Evolutionary conservation across 73 alveolate species (phyloP).

Genomic region (Tetrahymena thermophila): DNA sequence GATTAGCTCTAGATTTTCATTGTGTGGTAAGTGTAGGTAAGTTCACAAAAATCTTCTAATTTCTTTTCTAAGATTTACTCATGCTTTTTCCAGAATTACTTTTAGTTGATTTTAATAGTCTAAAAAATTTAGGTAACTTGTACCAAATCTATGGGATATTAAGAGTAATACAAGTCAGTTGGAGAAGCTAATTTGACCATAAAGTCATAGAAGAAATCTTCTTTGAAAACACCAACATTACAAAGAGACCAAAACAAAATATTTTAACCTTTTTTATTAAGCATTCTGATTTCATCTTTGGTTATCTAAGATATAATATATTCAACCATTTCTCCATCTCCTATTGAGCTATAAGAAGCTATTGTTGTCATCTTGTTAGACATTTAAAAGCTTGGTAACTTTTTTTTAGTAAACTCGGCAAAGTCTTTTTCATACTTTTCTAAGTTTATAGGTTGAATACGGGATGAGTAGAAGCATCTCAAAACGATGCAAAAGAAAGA

Average conservation of each 20-base stretch:
- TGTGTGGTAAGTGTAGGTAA: not conserved
- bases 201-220: not conserved
- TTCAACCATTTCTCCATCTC: not conserved
- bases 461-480: not conserved
- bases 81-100: not conserved
- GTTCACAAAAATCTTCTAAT: not conserved
- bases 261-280: not conserved
- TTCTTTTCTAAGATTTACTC: not conserved
- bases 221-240: not conserved
- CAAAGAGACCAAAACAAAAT: not conserved
- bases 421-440: not conserved
- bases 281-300: not conserved
- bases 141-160: not conserved
- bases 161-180: not conserved
- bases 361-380: not conserved
- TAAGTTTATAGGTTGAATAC: not conserved
- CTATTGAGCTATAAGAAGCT: not conserved
- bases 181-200: not conserved
- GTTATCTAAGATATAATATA: not conserved
- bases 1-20: not conserved
- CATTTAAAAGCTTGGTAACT: not conserved
- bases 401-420: not conserved
- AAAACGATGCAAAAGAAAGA: not conserved
- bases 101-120: not conserved
- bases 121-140: not conserved